These are phyloP conservation scores for Ophiostoma piceae DNA, from an alignment of 2,329 filamentous ascomycete species.

Conservation along the genomic window DNA sequence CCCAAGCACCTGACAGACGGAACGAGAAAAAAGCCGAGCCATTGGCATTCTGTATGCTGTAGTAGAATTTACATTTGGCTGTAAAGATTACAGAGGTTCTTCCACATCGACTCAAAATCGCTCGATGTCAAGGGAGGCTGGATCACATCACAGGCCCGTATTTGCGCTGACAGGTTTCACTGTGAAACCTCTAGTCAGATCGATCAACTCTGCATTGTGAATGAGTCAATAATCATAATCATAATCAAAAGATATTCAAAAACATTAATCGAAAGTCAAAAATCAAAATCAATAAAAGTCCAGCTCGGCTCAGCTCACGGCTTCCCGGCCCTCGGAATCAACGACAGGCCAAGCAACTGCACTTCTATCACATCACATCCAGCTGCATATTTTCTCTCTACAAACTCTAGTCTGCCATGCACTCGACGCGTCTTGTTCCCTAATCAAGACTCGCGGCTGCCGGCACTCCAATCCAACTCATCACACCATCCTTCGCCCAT, in stretches of 20 bases:
- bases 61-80: neutral
- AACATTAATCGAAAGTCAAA: neutral
- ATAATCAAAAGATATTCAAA: neutral
- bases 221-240: neutral
- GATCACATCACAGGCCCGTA: neutral
- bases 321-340: neutral
- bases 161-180: conserved; percentile 9
- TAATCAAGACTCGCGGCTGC: conserved; percentile 1
- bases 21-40: neutral
- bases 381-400: neutral
- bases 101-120: neutral
- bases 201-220: neutral
- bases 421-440: conserved; percentile 2
- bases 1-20: conserved; percentile 3
- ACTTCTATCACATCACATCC: neutral
- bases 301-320: neutral
- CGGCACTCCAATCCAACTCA: neutral
- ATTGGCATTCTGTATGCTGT: neutral
- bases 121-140: neutral
- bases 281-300: neutral
- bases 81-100: neutral
- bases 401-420: neutral
- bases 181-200: neutral
- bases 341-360: neutral
- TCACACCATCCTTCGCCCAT: neutral